Conservation (phyloP, 2,329 filamentous ascomycete genomes). For the Dactylellina parvicollis region DNA sequence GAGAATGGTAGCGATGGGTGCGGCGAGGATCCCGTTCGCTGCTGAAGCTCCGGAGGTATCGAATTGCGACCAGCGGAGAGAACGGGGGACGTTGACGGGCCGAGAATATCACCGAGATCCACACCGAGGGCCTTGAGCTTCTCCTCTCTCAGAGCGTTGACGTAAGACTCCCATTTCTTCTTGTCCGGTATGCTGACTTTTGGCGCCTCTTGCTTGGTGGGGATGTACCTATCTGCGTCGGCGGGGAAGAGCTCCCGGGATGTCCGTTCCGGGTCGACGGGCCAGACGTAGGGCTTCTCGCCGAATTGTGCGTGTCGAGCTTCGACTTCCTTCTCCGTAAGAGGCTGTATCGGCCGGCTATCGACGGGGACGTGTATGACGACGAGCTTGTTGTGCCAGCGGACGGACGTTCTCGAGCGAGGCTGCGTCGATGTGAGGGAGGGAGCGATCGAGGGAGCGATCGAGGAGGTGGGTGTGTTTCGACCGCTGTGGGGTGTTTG, state of each 20-base stretch:
- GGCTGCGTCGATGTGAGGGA: slow-evolving; percentile 30
- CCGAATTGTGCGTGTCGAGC: slow-evolving; percentile 68
- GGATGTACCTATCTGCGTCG: slow-evolving; percentile 69
- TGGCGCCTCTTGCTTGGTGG: slow-evolving; percentile 28
- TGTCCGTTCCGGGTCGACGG: slow-evolving; percentile 62
- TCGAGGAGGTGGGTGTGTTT: slow-evolving; percentile 51
- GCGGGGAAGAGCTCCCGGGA: slow-evolving; percentile 76
- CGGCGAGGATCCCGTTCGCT: slow-evolving; percentile 67
- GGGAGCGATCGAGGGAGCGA: slow-evolving; percentile 36
- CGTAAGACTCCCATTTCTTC: slow-evolving; percentile 80
- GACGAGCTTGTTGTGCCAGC: slow-evolving; percentile 56
- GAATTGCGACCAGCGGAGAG: slow-evolving; percentile 69
- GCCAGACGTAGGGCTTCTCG: slow-evolving; percentile 76
- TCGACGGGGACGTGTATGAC: slow-evolving; percentile 57
- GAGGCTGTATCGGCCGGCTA: slow-evolving; percentile 61
- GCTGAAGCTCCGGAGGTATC: slow-evolving; percentile 55
- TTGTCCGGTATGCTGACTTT: slow-evolving; percentile 76
- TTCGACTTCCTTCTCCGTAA: slow-evolving; percentile 68
- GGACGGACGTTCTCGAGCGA: slow-evolving; percentile 54
- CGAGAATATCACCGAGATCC: slow-evolving; percentile 78
- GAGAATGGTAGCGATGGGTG: slow-evolving; percentile 64
- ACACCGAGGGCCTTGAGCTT: slow-evolving; percentile 93
- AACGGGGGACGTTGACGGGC: slow-evolving; percentile 68
- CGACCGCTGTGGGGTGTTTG: slow-evolving; percentile 20
- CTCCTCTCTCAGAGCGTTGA: slow-evolving; percentile 83